Evolutionary conservation across 2,329 filamentous ascomycete genomes (phyloP), one percentile per base, ranked within the genome.

Genomic region (Aquanectria penicillioides): DNA sequence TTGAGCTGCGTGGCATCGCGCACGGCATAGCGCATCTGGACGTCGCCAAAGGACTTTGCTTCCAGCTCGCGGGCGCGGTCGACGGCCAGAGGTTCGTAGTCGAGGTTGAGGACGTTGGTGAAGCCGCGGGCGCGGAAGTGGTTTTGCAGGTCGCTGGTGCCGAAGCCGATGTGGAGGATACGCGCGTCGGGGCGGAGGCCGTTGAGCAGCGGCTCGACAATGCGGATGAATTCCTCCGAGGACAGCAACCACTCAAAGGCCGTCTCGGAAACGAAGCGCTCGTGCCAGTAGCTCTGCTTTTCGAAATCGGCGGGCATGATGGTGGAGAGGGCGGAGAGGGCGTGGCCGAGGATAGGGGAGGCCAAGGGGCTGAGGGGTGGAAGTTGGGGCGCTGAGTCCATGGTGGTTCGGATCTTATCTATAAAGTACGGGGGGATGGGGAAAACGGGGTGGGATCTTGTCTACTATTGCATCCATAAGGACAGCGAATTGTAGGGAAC

Each of bases 141-240:
- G 61, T 77, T 81, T 20, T 83, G 80, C 25, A 84, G 66, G 59
- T 82, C 80, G 68, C 81, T 83, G 6, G 80, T 84, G 11, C 82
- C 82, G 38, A 74, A 79, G 52, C 82, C 82, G 2, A 84, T 62
- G 37, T 84, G 78, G 6, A 83, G 74, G 60, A 83, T 77, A 11
- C 64, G 68, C 18, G 74, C 63, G 23, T 69, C 64, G 3, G 57
- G 59, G 10, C 57, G 38, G 12, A 78, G 64, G 0, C 28, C 51
- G 7, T 59, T 50, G 4, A 83, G 73, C 29, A 76, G 61, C 0
- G 80, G 79, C 23, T 75, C 68, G 25, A 81, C 51, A 51, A 81
- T 65, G 23, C 68, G 57, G 55, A 81, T 68, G 61, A 84, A 81
- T 11, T 73, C 71, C 1, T 69, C 58, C 0, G 81, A 83, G 2